Base-by-base conservation (phyloP, 176 grass and related monocot genomes). In the Oryza longistaminata region DNA sequence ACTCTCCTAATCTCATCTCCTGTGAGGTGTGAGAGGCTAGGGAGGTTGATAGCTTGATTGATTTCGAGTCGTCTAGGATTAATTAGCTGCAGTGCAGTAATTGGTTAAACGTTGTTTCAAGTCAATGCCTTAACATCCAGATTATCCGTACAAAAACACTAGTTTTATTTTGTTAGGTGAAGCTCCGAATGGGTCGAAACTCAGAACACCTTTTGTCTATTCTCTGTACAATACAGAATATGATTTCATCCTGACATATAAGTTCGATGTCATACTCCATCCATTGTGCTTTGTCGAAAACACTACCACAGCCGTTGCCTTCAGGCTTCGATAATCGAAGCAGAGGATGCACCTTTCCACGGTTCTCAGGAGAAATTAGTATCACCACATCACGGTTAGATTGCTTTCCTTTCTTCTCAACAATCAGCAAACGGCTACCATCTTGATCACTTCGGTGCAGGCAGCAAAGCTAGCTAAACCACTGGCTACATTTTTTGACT, bases 191-290 rank as follows among this genome's bases (percentile, higher is more conserved):
- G 11, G 31, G 61, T 68, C 5, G 2, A 0, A 43, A 13, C 15
- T 52, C 49, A 31, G 17, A 46, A 17, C 15, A 81, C 62, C 69
- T 70, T 27, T 67, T 21, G n/a, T 55, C 3, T 21, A 87, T 75
- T 44, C 55, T 75, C 52, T 75, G 82, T 85, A 79, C 82, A 80
- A 80, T 77, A 52, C 46, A 40, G 11, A 76, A 65, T 31, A 65
- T 6, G 4, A 48, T 34, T 66, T 19, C 21, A 1, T 9, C 73
- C 27, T 27, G 27, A 27, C 27, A 27, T 2, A 27, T 27, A 27
- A 27, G 31, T 33, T 66, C 16, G 46, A 48, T 1, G 5, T 68
- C 27, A 27, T 27, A 27, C 33, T 34, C 33, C 33, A 4, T 34
- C 33, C 33, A 43, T 35, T 65, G 13, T 49, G 37, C 9, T 7